phyloP scores from a whole-genome alignment of 2,329 filamentous ascomycete species.

The Fusarium sp. region DNA sequence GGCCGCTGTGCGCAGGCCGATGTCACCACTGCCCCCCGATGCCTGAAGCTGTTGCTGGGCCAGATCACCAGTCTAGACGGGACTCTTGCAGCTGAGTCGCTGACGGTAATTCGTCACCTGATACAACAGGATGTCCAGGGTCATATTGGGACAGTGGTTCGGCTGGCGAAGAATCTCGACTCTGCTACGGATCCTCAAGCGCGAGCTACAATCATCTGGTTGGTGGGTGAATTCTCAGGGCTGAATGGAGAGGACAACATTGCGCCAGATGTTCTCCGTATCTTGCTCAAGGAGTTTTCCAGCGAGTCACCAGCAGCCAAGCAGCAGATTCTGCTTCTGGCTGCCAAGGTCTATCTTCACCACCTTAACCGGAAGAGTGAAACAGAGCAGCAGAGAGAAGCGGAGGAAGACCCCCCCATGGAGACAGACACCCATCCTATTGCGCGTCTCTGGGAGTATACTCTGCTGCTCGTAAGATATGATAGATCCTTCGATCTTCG shows the following conservation, averaged over 20 bases:
- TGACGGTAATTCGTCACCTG: constrained; percentile 94
- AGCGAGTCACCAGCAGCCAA: constrained; percentile 89
- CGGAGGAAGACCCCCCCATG: constrained; percentile 47
- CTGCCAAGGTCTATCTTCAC: constrained; percentile 96
- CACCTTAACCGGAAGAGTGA: constrained; percentile 76
- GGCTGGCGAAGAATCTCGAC: constrained; percentile 91
- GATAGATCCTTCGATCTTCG: constrained; percentile 95
- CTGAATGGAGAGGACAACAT: constrained; percentile 86
- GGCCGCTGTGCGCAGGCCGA: constrained; percentile 91
- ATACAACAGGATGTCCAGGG: constrained; percentile 89
- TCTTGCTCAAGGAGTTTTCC: constrained; percentile 86
- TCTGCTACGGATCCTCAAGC: constrained; percentile 88
- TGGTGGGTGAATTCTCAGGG: constrained; percentile 93
- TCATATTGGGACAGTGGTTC: constrained; percentile 87
- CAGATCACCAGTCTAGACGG: constrained; percentile 92
- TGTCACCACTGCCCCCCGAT: constrained; percentile 77
- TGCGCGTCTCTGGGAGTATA: constrained; percentile 84
- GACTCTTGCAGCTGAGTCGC: constrained; percentile 87
- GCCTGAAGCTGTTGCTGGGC: constrained; percentile 82
- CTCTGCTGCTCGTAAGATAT: constrained; percentile 87
- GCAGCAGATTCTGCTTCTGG: constrained; percentile 90
- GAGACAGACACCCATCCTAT: constrained; percentile 71
- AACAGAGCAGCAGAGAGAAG: constrained; percentile 50
- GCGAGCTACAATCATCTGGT: constrained; percentile 95
- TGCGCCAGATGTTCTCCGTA: constrained; percentile 89